Evolutionary conservation across 768 basidiomycete genomes (phyloP), one percentile per base, ranked within the genome.

Genomic region (Lactarius trivialis): DNA sequence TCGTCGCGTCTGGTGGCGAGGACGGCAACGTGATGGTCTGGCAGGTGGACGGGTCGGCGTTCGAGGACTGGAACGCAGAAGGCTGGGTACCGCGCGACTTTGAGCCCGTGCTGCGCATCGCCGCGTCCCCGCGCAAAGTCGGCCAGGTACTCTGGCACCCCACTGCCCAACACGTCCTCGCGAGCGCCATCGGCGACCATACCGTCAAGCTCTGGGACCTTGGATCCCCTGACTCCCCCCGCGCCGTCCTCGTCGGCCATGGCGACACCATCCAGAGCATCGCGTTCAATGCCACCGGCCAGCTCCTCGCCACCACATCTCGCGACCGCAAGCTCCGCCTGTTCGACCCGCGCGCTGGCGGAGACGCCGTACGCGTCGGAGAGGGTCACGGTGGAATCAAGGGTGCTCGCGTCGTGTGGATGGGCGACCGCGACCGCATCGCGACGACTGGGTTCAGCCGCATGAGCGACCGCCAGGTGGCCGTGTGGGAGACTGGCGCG

Each of bases 361-460:
- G 81, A 0, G 91, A 91, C n/a, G 81, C 96, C 7, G 86, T 98
- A 36, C 82, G 92, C 54, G 74, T 85, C 32, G 76, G 83, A 8
- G 96, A 98, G 70, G 91, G 93, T 0, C 94, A 98, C 72, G 85
- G 85, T 24, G 97, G 97, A 11, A 87, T 98, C 73, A 98, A 98
- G 75, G 93, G 93, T 4, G 84, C 92, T 4, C 81, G 96, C 19
- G 88, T 93, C 4, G 79, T 81, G 30, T 98, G 92, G 91, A 84
- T 97, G 84, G 96, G 97, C 49, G 89, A 91, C 59, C 75, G 82
- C 54, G 93, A 94, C 72, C 85, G 84, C 65, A 82, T 98, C 71
- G 92, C 89, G 15, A 98, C 96, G 15, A 99, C 96, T 15, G 96
- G 96, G 0, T 98, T 98, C 75, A 93, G 90, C 75, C 92, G 86